Evolutionary conservation across 2,329 filamentous ascomycete species (phyloP), one percentile per base, ranked within the genome.

Genomic region (Orbilia blumenaviensis): DNA sequence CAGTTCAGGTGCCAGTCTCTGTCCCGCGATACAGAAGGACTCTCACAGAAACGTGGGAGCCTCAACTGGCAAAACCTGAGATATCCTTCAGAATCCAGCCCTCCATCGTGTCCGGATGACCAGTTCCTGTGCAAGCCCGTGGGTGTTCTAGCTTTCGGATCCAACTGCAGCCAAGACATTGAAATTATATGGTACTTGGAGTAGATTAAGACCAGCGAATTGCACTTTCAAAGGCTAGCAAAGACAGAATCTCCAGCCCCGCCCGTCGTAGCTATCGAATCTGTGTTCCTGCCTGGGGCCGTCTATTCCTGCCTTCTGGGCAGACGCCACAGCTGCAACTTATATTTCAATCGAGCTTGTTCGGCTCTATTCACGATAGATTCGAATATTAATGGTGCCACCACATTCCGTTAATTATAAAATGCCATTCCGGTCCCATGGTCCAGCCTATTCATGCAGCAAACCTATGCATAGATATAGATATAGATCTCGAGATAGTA

Each of bases 1-100:
- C 29, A 6, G 63, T 12, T 46, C 63, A 67, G 48, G 63, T 67
- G 63, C 48, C 38, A 32, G 23, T n/a, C 18, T 6, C 61, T 56
- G 9, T 3, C 44, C 52, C 18, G 4, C 52, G 52, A 56, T 25
- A 27, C 29, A 36, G 25, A 50, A 29, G 46, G 23, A 27, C 4
- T 16, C 25, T 10, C 23, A 10, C 14, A 8, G 46, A n/a, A 50
- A 50, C 46, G 52, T 56, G 52, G 52, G 52, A 56, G 32, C n/a
- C 52, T 56, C 52, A 16, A 54, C 6, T 6, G 27, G 18, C 29
- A 54, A 34, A 32, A 18, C 29, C 48, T 54, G 2, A 41, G 27
- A n/a, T 46, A 25, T 12, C n/a, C 23, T 34, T 54, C 48, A n/a
- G n/a, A n/a, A n/a, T n/a, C n/a, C n/a, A 6, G 8, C n/a, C 25